Base-by-base conservation (phyloP, 192 early-diverging fungal species). In the Dissophora ornata region DNA sequence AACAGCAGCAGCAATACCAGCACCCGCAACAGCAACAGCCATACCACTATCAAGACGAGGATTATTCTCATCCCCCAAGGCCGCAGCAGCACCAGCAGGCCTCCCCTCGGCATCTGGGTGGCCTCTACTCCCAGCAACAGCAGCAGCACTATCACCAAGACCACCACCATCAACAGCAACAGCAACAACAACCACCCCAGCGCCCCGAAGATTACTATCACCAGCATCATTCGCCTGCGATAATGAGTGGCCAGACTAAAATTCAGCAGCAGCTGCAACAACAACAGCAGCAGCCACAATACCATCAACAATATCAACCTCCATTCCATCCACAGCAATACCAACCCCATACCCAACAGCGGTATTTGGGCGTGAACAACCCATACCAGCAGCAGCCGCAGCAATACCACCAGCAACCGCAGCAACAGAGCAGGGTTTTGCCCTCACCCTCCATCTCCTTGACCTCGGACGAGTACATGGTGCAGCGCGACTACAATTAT, bases 351-450 rank as follows among this genome's bases (percentile, higher is more conserved):
- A 45, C 45, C 10, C 55, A 70, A 32, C 51, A 71, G 19, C 59
- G 49, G 21, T 53, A 71, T 48, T 22, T 9, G 11, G 47, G 36
- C 25, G 45, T 33, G 25, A 36, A 48, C 21, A 34, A 26, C 65
- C 8, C n/a, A 38, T 40, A 55, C 44, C 26, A 57, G 4, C 59
- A 60, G 2, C 41, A 57, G 3, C 50, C 24, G 3, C 69, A 55
- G 25, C 69, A 71, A 12, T 53, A 57, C 6, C 49, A 60, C 32
- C 57, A 54, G 18, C 67, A 69, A n/a, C 57, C 34, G 13, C 58
- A 53, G 11, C 58, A 61, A 2, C 50, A 53, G 10, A 8, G 38
- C 15, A 19, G 62, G 28, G 10, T 51, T 12, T 40, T 65, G 19
- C 51, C 62, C 5, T 65, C 62, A 16, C 62, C 62, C 1, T 65